Conservation (phyloP, 306 rosid species). For the Calophaca sinica region DNA sequence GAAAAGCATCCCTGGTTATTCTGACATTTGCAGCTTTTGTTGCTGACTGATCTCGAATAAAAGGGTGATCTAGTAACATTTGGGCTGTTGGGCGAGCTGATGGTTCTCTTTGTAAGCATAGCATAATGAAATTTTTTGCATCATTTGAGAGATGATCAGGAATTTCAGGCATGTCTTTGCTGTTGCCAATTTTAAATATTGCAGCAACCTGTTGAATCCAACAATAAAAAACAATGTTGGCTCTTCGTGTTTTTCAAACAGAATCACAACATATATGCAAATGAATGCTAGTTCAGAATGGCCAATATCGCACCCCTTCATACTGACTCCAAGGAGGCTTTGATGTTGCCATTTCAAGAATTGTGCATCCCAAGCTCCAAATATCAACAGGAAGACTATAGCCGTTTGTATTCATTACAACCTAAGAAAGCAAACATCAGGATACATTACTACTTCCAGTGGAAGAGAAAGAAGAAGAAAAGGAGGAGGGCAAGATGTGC, state of each 20-base stretch:
- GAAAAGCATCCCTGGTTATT: conserved; percentile 78
- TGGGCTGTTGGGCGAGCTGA: conserved; percentile 80
- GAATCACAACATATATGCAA: conserved; percentile 25
- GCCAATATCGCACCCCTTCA: conserved; percentile 85
- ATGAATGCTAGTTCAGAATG: conserved; percentile 38
- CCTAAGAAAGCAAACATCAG: conserved; percentile 60
- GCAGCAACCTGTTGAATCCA: conserved; percentile 87
- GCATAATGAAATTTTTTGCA: conserved; percentile 77
- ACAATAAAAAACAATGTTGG: conserved; percentile 46
- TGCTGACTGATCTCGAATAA: conserved; percentile 77
- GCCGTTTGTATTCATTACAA: conserved; percentile 94
- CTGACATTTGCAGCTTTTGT: conserved; percentile 70
- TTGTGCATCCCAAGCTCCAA: conserved; percentile 97
- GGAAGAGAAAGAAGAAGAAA: not conserved
- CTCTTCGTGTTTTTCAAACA: conserved; percentile 34
- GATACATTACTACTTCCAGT: conserved; percentile 12
- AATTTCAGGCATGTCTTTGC: conserved; percentile 94
- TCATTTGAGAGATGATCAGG: conserved; percentile 89
- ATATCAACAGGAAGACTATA: conserved; percentile 91
- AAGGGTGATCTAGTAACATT: conserved; percentile 72
- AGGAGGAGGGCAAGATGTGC: not conserved
- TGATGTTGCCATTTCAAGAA: conserved; percentile 97
- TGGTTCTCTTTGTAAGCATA: conserved; percentile 87
- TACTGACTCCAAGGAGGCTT: conserved; percentile 98
- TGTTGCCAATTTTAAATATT: conserved; percentile 94